Base-by-base conservation (phyloP, 2,329 filamentous ascomycete genomes). In the Claviceps sp. region DNA sequence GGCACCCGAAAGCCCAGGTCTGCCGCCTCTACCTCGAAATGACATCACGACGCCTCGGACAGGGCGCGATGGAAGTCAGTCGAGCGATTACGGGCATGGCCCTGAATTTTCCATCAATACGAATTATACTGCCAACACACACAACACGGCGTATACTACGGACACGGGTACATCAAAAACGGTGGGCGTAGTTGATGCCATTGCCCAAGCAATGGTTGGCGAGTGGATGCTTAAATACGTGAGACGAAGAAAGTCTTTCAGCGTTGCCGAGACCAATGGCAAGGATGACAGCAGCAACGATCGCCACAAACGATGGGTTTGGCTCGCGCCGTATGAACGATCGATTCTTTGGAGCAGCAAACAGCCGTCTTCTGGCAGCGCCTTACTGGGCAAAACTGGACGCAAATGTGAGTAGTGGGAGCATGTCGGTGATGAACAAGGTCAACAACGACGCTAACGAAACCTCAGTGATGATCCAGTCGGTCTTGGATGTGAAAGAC, bases 261-360 rank as follows among this genome's bases (percentile, higher is more conserved):
- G 89, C 20, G 81, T 91, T 50, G 71, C 78, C 3, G 87, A 90
- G 45, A 75, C 72, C 24, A 80, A 75, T 54, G 76, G 77, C 38
- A 81, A 81, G 56, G 82, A 89, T 62, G 81, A 86, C 56, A 84
- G 75, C 56, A 82, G 87, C 67, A 82, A 81, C 56, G 83, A 85
- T 58, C 85, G 93, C 34, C 93, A 98, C 66, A 96, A 90, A 71
- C 79, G 93, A 66, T 98, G 93, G 93, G 93, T 98, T 2, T 98
- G 93, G 93, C 78, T 98, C 56, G 93, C 91, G 18, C 93, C 93
- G 2, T 97, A 98, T 63, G 93, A 98, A 69, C 79, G 90, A 56
- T 85, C 91, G 13, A 91, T 98, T 54, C 87, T 98, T 67, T 98
- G 93, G 93, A 96, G 91, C 68, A 95, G 86, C 75, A 96, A 95